These are phyloP conservation scores for Candida suzukii DNA, from an alignment of 805 yeast genomes.

Conservation along the genomic window DNA sequence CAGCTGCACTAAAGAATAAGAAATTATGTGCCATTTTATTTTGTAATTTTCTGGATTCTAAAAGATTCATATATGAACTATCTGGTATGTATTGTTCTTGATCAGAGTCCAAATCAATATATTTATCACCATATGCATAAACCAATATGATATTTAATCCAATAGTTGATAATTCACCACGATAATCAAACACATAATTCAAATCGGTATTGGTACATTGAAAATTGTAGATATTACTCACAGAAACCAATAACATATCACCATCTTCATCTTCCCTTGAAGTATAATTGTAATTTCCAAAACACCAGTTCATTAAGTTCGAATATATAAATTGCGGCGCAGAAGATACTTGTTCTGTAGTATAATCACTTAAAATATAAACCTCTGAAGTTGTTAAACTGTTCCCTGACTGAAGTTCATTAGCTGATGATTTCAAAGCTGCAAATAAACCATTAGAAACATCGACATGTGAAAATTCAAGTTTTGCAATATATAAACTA, in stretches of 20 bases:
- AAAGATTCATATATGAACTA: constrained; percentile 14
- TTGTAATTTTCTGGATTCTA: constrained; percentile 10
- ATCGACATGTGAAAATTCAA: constrained; percentile 46
- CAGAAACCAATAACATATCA: background rate
- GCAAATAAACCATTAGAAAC: constrained; percentile 47
- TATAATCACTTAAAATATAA: constrained; percentile 35
- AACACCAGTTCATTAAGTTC: constrained; percentile 38
- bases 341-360: constrained; percentile 34
- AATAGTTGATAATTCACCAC: constrained; percentile 29
- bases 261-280: constrained; percentile 10
- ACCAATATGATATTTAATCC: constrained; percentile 39
- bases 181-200: constrained; percentile 36
- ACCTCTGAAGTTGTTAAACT: constrained; percentile 45
- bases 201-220: constrained; percentile 12
- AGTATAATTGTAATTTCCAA: constrained; percentile 28
- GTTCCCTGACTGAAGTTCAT: constrained; percentile 8
- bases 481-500: constrained; percentile 21
- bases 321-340: constrained; percentile 44
- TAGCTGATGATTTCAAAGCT: constrained; percentile 25
- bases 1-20: constrained; percentile 19
- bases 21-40: constrained; percentile 24
- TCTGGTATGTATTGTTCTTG: constrained; percentile 18
- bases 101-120: constrained; percentile 2
- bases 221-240: background rate
- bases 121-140: constrained; percentile 34